These are phyloP conservation scores for Aureobasidium mangrovei DNA, from an alignment of 2,329 filamentous ascomycete species.

Conservation along the genomic window DNA sequence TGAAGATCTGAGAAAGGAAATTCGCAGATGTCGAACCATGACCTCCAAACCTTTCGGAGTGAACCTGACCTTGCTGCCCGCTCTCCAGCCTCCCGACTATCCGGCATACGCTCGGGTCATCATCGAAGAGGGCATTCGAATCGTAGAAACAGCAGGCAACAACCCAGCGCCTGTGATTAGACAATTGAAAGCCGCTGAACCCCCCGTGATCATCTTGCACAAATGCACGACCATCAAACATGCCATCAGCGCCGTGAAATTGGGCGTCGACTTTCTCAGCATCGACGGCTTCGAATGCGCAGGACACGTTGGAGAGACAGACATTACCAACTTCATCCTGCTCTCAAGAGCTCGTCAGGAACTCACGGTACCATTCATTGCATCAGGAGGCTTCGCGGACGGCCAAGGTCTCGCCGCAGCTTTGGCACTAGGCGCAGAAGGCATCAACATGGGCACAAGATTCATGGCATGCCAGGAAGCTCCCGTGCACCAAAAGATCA, in stretches of 20 bases:
- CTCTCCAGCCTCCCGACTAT: constrained; percentile 86
- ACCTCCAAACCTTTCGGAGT: constrained; percentile 78
- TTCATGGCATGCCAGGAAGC: constrained; percentile 96
- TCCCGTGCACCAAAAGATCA: constrained; percentile 88
- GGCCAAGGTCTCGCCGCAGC: constrained; percentile 88
- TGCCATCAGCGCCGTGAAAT: constrained; percentile 80
- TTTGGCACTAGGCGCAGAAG: constrained; percentile 78
- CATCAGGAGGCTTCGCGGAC: constrained; percentile 90
- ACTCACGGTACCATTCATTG: constrained; percentile 83
- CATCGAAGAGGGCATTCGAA: constrained; percentile 82
- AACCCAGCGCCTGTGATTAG: constrained; percentile 82
- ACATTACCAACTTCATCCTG: constrained; percentile 86
- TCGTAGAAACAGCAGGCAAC: constrained; percentile 92
- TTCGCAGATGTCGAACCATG: constrained; percentile 73
- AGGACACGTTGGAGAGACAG: constrained; percentile 76
- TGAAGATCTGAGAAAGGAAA: constrained; percentile 86
- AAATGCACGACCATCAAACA: constrained; percentile 97
- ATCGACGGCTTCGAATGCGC: constrained; percentile 99
- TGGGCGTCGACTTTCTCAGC: constrained; percentile 91
- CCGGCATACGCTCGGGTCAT: constrained; percentile 81
- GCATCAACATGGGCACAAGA: constrained; percentile 96
- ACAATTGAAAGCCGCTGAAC: constrained; percentile 69
- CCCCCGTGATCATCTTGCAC: constrained; percentile 66
- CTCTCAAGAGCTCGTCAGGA: constrained; percentile 76
- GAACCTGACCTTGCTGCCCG: constrained; percentile 88